Evolutionary conservation across 352 stramenopile species (phyloP).

Genomic region (Globisporangium radiosum): DNA sequence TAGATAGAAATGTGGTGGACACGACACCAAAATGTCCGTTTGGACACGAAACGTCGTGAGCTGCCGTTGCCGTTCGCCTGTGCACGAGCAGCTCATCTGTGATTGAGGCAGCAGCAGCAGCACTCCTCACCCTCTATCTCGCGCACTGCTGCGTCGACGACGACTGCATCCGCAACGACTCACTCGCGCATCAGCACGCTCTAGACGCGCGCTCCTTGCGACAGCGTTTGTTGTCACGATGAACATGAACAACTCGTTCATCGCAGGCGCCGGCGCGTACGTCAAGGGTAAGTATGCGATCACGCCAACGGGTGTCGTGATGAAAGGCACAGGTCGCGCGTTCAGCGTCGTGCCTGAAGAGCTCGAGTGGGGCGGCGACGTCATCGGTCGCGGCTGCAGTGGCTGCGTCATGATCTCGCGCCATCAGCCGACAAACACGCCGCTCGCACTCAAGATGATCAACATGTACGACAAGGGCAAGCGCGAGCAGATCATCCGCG

Average conservation of each 20-base stretch:
- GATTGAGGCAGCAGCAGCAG: no score
- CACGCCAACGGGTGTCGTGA: constrained; percentile 68
- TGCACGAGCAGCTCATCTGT: no score
- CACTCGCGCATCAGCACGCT: no score
- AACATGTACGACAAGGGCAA: constrained; percentile 85
- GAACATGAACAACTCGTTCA: constrained; percentile 76
- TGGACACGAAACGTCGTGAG: neutral
- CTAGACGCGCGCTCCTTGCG: no score
- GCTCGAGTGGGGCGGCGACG: constrained; percentile 64
- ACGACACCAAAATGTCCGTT: no score
- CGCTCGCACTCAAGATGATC: constrained; percentile 85
- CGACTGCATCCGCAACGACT: no score
- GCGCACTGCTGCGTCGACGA: no score
- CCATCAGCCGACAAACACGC: constrained; percentile 67
- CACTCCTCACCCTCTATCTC: no score
- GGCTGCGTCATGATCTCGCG: constrained; percentile 60
- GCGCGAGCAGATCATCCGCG: constrained; percentile 81
- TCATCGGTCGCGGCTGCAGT: constrained; percentile 71
- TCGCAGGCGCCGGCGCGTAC: constrained; percentile 59
- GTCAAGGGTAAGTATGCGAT: constrained; percentile 81
- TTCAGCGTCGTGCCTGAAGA: constrained; percentile 75
- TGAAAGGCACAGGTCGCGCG: constrained; percentile 71
- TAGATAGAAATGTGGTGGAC: no score
- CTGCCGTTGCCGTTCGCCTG: neutral
- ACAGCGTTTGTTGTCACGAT: constrained; percentile 19